Base-by-base conservation (phyloP, 2,329 filamentous ascomycete genomes). In the Xylaria sp. region DNA sequence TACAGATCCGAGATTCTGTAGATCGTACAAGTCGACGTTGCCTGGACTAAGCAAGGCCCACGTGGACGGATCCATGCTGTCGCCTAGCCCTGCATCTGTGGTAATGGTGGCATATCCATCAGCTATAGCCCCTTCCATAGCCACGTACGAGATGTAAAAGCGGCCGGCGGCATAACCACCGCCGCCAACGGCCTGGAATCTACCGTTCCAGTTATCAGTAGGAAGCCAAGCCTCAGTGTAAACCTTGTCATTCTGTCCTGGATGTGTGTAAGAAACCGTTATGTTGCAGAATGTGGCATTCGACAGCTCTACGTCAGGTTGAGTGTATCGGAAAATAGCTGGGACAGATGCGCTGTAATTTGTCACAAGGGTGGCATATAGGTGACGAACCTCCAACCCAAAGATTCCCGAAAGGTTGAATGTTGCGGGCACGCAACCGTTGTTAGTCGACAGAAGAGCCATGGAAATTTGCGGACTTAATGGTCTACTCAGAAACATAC, bases 191-290 rank as follows among this genome's bases (percentile, higher is more conserved):
- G 15, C 75, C 80, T 78, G 41, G 41, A 43, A 43, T 43, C 41
- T 10, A 0, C 78, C 73, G 39, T 82, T 82, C 80, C 80, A 83
- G 28, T 71, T 25, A 8, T 56, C 51, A 6, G 12, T n/a, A 15
- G 61, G 61, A 18, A 63, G 67, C 80, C 80, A 77, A 64, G 80
- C 66, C 74, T 80, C 73, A 1, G 81, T 75, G 33, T 77, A 75
- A 57, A 83, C 75, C 0, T 61, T 73, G 68, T 83, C 82, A 46
- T 78, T 74, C 68, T 79, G 76, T 18, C 82, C 81, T 1, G 81
- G 78, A 73, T 83, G 82, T 0, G 79, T 82, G 73, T 83, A 83
- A 31, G 77, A 75, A 5, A 83, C 75, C 1, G 80, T 83, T 52
- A 83, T 78, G 59, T 83, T 83, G 76, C 82, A 84, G 75, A 81